Evolutionary conservation across 108 stramenopile species (phyloP).

Genomic region (Cyclotella kingstonii): DNA sequence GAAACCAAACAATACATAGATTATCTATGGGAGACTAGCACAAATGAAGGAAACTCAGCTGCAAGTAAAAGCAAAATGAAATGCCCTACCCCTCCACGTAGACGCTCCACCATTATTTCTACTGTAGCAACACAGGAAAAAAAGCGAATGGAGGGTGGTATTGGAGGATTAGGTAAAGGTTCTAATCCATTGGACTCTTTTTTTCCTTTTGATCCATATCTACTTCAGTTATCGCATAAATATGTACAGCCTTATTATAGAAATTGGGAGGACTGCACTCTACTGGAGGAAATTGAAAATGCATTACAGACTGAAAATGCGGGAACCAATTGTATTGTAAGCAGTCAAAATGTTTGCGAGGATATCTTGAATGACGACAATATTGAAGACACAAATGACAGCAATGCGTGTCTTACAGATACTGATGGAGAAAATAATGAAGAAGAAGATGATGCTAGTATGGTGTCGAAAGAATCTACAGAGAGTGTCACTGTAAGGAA

Average conservation of each 20-base stretch:
- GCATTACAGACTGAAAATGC: slow-evolving; percentile 9
- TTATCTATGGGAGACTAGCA: slow-evolving; percentile 18
- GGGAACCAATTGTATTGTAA: too few species aligned
- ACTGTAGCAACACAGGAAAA: slow-evolving; percentile 73
- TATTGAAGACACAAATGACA: slow-evolving; percentile 27
- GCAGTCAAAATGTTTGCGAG: too few species aligned
- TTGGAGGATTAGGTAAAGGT: slow-evolving; percentile 87
- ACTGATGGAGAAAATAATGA: slow-evolving; percentile 19
- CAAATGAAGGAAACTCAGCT: slow-evolving; percentile 16
- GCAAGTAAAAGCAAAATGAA: slow-evolving; percentile 18
- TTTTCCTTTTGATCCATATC: slow-evolving; percentile 97
- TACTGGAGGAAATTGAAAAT: slow-evolving; percentile 12
- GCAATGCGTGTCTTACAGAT: background rate
- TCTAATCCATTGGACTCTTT: slow-evolving; percentile 94
- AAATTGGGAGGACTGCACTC: slow-evolving; percentile 78
- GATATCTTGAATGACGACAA: slow-evolving; percentile 22
- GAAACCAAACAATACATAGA: slow-evolving; percentile 29
- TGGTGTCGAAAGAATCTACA: slow-evolving; percentile 3
- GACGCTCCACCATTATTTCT: slow-evolving; percentile 50
- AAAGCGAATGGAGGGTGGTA: slow-evolving; percentile 70
- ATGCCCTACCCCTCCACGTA: slow-evolving; percentile 22
- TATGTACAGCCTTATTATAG: slow-evolving; percentile 83
- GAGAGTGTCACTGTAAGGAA: background rate
- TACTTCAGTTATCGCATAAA: slow-evolving; percentile 76
- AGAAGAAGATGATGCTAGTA: slow-evolving; percentile 17